Conservation (phyloP, 495 filamentous ascomycete species). For the Rostrohypoxylon terebratum region DNA sequence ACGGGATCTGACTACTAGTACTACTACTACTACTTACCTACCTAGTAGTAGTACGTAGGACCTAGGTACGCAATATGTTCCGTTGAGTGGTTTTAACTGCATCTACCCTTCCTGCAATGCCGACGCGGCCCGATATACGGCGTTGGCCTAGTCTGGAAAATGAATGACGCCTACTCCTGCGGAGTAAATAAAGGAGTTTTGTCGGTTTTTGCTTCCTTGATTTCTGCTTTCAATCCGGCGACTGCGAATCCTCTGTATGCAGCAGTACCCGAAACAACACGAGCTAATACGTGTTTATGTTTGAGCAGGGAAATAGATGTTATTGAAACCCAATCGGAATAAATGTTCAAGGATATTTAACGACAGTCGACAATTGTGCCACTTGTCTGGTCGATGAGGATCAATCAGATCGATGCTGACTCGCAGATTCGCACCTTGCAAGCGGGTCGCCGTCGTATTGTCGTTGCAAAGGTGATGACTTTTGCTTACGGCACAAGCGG, state of each 20-base stretch:
- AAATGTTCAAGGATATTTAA: constrained; percentile 1
- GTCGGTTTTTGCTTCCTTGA: constrained; percentile 2
- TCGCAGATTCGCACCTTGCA: constrained; percentile 42
- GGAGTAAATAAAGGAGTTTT: constrained; percentile 9
- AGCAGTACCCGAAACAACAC: constrained; percentile 29
- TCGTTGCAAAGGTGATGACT: constrained; percentile 30
- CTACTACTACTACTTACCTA: too few relatives aligned
- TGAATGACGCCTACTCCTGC: background rate
- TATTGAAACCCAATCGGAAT: constrained; percentile 27
- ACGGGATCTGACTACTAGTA: constrained; percentile 34
- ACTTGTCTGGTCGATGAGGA: constrained; percentile 17
- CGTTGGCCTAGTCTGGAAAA: background rate
- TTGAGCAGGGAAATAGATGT: constrained; percentile 14
- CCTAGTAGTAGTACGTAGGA: too few relatives aligned
- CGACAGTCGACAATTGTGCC: constrained; percentile 5
- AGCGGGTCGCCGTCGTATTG: constrained; percentile 39
- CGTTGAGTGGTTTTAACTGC: constrained; percentile 40
- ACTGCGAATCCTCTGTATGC: constrained; percentile 31
- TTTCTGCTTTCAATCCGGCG: constrained; percentile 22
- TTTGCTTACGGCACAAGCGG: constrained; percentile 39
- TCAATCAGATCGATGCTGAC: constrained; percentile 35
- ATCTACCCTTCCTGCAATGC: constrained; percentile 15
- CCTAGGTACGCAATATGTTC: constrained; percentile 20
- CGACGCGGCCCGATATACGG: constrained; percentile 35
- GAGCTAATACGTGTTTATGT: constrained; percentile 32